Evolutionary conservation across 2,329 filamentous ascomycete species (phyloP).

Genomic region (Colletotrichum sp.): DNA sequence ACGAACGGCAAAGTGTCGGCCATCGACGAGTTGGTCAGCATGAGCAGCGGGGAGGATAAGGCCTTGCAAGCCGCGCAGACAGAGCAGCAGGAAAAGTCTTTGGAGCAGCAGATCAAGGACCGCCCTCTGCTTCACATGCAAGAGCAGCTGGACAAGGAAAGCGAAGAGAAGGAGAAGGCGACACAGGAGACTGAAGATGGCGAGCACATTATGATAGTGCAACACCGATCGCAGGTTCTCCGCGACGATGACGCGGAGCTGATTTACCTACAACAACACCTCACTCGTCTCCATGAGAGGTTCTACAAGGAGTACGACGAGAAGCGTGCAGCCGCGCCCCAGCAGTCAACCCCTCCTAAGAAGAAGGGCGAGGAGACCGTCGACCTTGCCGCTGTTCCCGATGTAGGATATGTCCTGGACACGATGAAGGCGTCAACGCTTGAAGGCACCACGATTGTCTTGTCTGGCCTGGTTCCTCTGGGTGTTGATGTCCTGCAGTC

Average conservation of each 20-base stretch:
- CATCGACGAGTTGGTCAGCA: constrained; percentile 77
- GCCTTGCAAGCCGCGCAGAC: constrained; percentile 75
- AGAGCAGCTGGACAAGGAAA: constrained; percentile 85
- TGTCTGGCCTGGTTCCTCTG: constrained; percentile 88
- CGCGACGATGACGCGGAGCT: constrained; percentile 90
- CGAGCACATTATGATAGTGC: constrained; percentile 10
- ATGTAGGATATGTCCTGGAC: constrained; percentile 86
- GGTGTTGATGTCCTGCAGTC: constrained; percentile 79
- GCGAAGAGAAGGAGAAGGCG: constrained; percentile 64
- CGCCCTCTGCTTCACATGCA: constrained; percentile 91
- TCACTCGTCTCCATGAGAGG: constrained; percentile 74
- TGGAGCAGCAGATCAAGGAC: constrained; percentile 89
- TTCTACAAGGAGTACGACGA: constrained; percentile 87
- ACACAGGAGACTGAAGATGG: constrained; percentile 48
- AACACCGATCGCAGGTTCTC: constrained; percentile 72
- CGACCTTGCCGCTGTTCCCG: constrained; percentile 69
- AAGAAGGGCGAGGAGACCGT: constrained; percentile 42
- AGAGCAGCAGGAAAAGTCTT: constrained; percentile 83
- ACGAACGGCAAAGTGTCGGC: constrained; percentile 42
- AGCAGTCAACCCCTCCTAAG: constrained; percentile 11
- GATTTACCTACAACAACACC: constrained; percentile 73
- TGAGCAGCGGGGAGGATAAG: constrained; percentile 74
- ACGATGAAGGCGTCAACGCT: constrained; percentile 80
- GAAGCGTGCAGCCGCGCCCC: constrained; percentile 36
- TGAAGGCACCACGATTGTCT: constrained; percentile 76